Evolutionary conservation across 1,284 basidiomycete species (phyloP).

Genomic region (Trichosporon faecale): DNA sequence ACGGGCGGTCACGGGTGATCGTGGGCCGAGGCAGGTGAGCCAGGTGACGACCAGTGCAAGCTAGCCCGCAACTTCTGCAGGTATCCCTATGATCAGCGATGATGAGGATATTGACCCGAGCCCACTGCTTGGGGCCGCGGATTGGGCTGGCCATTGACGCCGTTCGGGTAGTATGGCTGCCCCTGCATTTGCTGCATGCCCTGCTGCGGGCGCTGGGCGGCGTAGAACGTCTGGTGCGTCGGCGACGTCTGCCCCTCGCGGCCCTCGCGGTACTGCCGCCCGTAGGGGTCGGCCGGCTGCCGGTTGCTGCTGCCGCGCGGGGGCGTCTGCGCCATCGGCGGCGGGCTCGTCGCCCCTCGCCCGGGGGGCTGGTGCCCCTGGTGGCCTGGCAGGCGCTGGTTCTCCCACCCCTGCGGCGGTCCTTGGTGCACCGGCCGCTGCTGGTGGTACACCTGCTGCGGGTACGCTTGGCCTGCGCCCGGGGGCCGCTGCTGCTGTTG

Average conservation of each 20-base stretch:
- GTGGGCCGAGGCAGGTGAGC: no score
- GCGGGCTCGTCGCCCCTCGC: neutral
- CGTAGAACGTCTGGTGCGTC: slow-evolving; percentile 22
- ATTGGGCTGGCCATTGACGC: no score
- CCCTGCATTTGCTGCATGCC: slow-evolving; percentile 13
- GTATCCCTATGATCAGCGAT: slow-evolving; percentile 15
- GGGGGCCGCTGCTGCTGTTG: slow-evolving; percentile 22
- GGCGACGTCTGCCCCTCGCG: slow-evolving; percentile 18
- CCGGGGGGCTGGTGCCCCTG: neutral
- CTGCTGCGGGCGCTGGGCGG: slow-evolving; percentile 1
- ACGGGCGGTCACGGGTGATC: no score
- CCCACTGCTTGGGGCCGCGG: slow-evolving; percentile 20
- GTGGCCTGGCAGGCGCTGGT: neutral
- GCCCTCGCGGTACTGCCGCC: slow-evolving; percentile 12
- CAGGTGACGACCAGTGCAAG: neutral
- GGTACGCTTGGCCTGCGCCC: slow-evolving; percentile 1
- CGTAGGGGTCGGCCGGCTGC: slow-evolving; percentile 15
- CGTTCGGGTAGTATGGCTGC: slow-evolving; percentile 15
- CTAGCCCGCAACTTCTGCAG: neutral
- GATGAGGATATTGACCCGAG: slow-evolving; percentile 24
- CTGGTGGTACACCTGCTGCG: slow-evolving; percentile 23
- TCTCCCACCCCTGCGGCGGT: slow-evolving; percentile 16
- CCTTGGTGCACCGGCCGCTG: slow-evolving; percentile 31
- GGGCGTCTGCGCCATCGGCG: slow-evolving; percentile 16
- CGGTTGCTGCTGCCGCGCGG: slow-evolving; percentile 18